Percentiles rank a stretch among this genome's conserved stretches.
These are phyloP conservation scores for Rhodotorula sp. DNA, from an alignment of 1,284 basidiomycete species.

Conservation along the genomic window DNA sequence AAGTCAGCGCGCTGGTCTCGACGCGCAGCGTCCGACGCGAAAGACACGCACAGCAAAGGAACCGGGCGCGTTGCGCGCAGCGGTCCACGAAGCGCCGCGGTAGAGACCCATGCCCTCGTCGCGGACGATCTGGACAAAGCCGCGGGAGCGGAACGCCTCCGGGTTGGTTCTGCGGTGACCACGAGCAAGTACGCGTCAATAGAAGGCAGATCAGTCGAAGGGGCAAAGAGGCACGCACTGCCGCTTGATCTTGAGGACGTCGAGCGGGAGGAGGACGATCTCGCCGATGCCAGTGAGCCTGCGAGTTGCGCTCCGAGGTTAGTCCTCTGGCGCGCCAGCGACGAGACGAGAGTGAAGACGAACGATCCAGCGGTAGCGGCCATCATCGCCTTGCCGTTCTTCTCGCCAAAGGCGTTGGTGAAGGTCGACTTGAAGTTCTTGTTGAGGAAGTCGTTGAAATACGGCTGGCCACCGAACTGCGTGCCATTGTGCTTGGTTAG, in stretches of 20 bases:
- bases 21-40: background rate
- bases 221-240: conserved; percentile 55
- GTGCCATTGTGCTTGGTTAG: too few relatives aligned
- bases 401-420: conserved; percentile 84
- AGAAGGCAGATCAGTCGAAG: background rate
- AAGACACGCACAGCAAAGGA: conserved; percentile 75
- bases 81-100: conserved; percentile 98
- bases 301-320: conserved; percentile 4
- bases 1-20: background rate
- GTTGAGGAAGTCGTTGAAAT: conserved; percentile 87
- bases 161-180: conserved; percentile 67
- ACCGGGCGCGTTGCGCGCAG: conserved; percentile 95
- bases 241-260: conserved; percentile 97
- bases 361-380: conserved; percentile 91
- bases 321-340: background rate
- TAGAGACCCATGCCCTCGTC: conserved; percentile 90
- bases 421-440: conserved; percentile 68
- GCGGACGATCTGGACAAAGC: conserved; percentile 81
- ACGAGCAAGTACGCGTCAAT: too few relatives aligned
- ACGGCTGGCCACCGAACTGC: conserved; percentile 98
- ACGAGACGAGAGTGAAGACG: conserved; percentile 43
- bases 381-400: conserved; percentile 93
- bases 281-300: conserved; percentile 95
- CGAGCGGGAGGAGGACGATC: conserved; percentile 90
- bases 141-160: conserved; percentile 89